Percentiles rank a stretch among this genome's conserved stretches.
Conservation (phyloP, 148 eudicot species). For the Pouteria glomerata region DNA sequence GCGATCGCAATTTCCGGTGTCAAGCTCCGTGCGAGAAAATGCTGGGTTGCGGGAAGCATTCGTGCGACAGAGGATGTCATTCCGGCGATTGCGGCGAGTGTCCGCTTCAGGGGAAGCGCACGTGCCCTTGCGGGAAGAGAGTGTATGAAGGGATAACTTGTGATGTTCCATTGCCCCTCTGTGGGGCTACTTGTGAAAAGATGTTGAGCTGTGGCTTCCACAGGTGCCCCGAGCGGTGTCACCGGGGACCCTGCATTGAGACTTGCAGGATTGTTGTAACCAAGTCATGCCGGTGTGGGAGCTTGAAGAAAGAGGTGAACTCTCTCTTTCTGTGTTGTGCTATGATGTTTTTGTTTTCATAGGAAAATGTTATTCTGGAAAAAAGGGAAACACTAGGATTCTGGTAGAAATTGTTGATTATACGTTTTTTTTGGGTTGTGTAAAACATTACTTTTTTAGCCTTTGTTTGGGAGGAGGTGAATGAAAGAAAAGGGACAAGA, state of each 20-base stretch:
- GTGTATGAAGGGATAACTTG: conserved; percentile 86
- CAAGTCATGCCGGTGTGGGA: conserved; percentile 87
- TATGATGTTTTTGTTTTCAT: background rate
- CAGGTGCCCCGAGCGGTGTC: conserved; percentile 91
- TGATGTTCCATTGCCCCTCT: conserved; percentile 69
- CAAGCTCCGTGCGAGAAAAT: conserved; percentile 42
- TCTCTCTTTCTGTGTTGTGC: background rate
- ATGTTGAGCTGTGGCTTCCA: conserved; percentile 71
- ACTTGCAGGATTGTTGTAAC: conserved; percentile 74
- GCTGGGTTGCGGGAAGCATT: conserved; percentile 84
- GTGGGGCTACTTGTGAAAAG: conserved; percentile 89
- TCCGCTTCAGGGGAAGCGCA: conserved; percentile 76
- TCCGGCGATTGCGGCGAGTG: conserved; percentile 75
- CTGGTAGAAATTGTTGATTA: no score
- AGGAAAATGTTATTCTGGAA: no score
- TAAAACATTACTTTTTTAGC: no score
- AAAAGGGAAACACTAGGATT: no score
- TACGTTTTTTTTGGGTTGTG: no score
- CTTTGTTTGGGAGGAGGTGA: no score
- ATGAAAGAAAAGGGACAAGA: no score
- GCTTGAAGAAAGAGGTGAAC: conserved; percentile 85
- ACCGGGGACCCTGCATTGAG: conserved; percentile 70
- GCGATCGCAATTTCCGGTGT: conserved; percentile 63
- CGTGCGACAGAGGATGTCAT: conserved; percentile 82
- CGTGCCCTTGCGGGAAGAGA: conserved; percentile 88